Percentiles rank a stretch among this genome's conserved stretches.
phyloP scores from a whole-genome alignment of 352 stramenopile species.

The Phytophthora foliorum region DNA sequence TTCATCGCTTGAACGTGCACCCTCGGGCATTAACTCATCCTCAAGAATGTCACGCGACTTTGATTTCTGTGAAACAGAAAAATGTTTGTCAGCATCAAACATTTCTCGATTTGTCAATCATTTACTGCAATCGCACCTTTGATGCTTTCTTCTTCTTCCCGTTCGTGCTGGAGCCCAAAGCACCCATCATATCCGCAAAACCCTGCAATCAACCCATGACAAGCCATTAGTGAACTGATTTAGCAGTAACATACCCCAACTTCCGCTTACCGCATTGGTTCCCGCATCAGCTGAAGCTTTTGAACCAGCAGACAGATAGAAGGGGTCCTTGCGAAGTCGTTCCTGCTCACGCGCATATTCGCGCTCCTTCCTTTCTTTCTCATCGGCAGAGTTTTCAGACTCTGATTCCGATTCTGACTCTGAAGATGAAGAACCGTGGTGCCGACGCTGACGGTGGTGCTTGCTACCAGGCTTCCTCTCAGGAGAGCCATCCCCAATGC shows the following conservation, averaged over 20 bases:
- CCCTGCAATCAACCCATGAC: constrained; percentile 37
- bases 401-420: constrained; percentile 41
- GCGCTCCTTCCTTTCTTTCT: constrained; percentile 52
- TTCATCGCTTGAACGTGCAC: constrained; percentile 74
- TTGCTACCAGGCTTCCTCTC: constrained; percentile 61
- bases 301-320: constrained; percentile 73
- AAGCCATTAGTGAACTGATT: constrained; percentile 12
- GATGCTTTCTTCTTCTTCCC: constrained; percentile 78
- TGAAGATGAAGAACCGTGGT: constrained; percentile 38
- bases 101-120: neutral
- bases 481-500: constrained; percentile 52
- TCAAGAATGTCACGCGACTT: constrained; percentile 70
- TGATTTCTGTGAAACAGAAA: constrained; percentile 37
- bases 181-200: constrained; percentile 87
- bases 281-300: constrained; percentile 42
- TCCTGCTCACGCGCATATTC: constrained; percentile 68
- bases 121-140: constrained; percentile 44
- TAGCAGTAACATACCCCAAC: neutral
- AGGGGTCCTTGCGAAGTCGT: constrained; percentile 78
- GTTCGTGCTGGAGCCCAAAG: constrained; percentile 66
- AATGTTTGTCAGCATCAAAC: neutral
- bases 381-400: constrained; percentile 51
- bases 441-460: constrained; percentile 31
- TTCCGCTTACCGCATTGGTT: constrained; percentile 39
- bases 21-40: constrained; percentile 85